These are phyloP conservation scores for Verticillium nubilum DNA, from an alignment of 2,329 filamentous ascomycete species.

Conservation along the genomic window DNA sequence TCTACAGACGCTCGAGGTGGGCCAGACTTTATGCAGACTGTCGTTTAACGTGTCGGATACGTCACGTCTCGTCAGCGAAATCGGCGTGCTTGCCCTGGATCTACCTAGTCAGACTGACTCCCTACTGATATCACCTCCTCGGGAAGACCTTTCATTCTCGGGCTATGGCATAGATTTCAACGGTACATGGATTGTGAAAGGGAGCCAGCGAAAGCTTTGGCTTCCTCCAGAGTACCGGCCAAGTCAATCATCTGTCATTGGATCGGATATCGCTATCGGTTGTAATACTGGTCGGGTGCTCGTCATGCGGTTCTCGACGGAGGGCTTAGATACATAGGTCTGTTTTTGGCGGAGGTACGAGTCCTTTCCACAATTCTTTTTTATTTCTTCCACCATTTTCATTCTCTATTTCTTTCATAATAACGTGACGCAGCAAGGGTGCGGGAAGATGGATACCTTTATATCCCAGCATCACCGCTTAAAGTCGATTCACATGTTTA, in stretches of 20 bases:
- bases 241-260: background rate
- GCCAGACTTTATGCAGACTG: background rate
- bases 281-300: background rate
- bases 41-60: background rate
- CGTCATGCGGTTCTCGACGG: background rate
- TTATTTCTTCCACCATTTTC: background rate
- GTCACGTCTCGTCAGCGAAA: background rate
- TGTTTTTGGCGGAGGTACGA: background rate
- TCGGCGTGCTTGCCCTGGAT: background rate
- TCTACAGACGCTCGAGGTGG: background rate
- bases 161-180: background rate
- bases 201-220: background rate
- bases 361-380: background rate
- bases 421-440: background rate
- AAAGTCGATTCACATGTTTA: too few relatives aligned
- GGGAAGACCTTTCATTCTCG: background rate
- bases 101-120: background rate
- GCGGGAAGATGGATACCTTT: background rate
- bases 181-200: background rate
- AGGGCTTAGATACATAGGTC: background rate
- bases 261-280: background rate
- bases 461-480: too few relatives aligned
- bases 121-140: background rate
- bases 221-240: background rate
- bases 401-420: background rate